Base-by-base conservation (phyloP, 1,284 basidiomycete species). In the Cutaneotrichosporon curvatum region DNA sequence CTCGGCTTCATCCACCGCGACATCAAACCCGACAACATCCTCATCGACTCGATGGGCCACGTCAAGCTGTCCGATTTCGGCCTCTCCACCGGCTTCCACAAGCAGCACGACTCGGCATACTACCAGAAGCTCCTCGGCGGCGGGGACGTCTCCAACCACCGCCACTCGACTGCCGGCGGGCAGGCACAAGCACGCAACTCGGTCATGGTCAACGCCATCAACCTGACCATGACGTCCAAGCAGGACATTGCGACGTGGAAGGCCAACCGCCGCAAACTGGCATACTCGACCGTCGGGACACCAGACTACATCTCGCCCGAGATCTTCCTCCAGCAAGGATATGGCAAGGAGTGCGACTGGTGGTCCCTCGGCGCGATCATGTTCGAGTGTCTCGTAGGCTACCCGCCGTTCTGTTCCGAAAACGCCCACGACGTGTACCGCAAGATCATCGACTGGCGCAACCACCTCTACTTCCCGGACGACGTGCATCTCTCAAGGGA, bases 291-390 rank as follows among this genome's bases (percentile, higher is more conserved):
- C 21, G 95, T 98, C 58, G 95, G 95, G 53, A 94, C 94, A 19
- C 95, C 95, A 1, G 94, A 98, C 72, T 99, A 98, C 78, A 98
- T 98, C 60, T 92, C 95, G 0, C 94, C 94, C 2, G 94, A 98
- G 66, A 95, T 98, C 66, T 98, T 98, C 78, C 74, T 94, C 65
- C 85, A 95, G 75, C 87, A 95, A 66, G 94, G 94, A 3, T 98
- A 98, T 61, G 90, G 91, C 43, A 92, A 96, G 71, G 94, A 96
- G 73, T 95, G 91, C 66, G 92, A 96, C 70, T 96, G 91, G 91
- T 96, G 91, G 91, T 91, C 87, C 32, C 74, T 92, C 40, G 88
- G 94, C 11, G 91, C 92, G 4, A 97, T 98, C 73, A 96, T 95
- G 84, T 98, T 94, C 65, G 94, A 98, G 72, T 97, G 94, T 73